A percentile compares a stretch with the other conserved stretches of the same genome.
These are phyloP conservation scores for Aspergillus puulaauensis DNA, from an alignment of 2,329 filamentous ascomycete species.

Conservation along the genomic window DNA sequence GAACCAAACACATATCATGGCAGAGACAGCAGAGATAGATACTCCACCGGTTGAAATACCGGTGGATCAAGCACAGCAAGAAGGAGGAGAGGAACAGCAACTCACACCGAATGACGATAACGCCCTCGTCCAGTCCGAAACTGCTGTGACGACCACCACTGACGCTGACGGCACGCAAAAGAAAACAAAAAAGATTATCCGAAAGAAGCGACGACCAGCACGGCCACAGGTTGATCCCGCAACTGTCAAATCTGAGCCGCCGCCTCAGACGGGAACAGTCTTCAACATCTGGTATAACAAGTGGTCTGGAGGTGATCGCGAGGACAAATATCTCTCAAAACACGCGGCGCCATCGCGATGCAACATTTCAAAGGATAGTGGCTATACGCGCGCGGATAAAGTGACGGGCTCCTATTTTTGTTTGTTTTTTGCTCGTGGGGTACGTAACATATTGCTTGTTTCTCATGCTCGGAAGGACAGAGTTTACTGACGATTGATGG, in stretches of 20 bases:
- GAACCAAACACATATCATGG: constrained; percentile 22
- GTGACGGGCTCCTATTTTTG: constrained; percentile 86
- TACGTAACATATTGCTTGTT: constrained; percentile 25
- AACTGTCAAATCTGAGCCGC: constrained; percentile 77
- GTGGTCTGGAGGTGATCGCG: constrained; percentile 92
- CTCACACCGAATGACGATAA: constrained; percentile 5
- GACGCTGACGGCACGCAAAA: constrained; percentile 38
- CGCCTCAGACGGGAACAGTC: constrained; percentile 87
- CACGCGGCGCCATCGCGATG: constrained; percentile 81
- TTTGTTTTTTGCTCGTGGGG: constrained; percentile 76
- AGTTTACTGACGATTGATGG: not conserved
- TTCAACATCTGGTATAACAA: constrained; percentile 99
- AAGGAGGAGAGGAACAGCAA: not conserved
- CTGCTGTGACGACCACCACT: constrained; percentile 15
- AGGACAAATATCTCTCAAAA: constrained; percentile 85
- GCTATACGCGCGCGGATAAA: constrained; percentile 75
- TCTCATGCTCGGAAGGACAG: not conserved
- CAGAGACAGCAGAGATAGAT: constrained; percentile 23
- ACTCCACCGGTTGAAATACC: constrained; percentile 35
- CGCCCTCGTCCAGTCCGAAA: constrained; percentile 13
- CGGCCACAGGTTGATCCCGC: constrained; percentile 86
- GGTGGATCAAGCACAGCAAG: constrained; percentile 39
- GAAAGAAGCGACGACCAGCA: constrained; percentile 86
- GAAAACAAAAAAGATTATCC: constrained; percentile 87
- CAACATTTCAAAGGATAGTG: constrained; percentile 76